Base-by-base conservation (phyloP, 345 rosid species). In the Lepidium aucheri region DNA sequence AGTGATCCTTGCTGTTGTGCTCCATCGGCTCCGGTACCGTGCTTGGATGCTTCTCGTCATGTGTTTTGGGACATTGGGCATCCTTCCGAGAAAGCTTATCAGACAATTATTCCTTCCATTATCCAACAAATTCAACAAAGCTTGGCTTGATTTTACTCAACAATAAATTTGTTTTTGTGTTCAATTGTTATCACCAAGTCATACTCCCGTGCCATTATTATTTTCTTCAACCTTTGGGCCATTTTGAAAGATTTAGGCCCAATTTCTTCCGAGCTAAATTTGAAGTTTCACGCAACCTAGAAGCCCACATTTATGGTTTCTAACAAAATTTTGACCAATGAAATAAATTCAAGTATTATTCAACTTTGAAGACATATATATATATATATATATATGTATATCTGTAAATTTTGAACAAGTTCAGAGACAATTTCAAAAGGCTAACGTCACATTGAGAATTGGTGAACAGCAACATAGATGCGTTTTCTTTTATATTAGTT, bases 51-150 rank as follows among this genome's bases (percentile, higher is more conserved):
- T 22, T 65, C 72, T 58, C 65, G 54, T 17, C 6, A 73, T 57
- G 72, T 65, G 53, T 73, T 72, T 72, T 72, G 67, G 76, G 76
- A 72, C 54, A 40, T 49, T 64, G 76, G 7, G 6, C 76, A 72
- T 16, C 76, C 76, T 8, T 4, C 76, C 4, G 57, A 72, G 67
- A 72, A 10, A 50, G 60, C 76, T 47, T 72, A 72, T 32, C 65
- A 66, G 34, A 54, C 44, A 45, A 63, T 71, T n/a, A 17, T 63
- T 41, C 75, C 69, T 63, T 36, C 51, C 0, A 63, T 71, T 39
- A 63, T 71, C 32, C 64, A 71, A 54, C 75, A 63, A 55, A 71
- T 71, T n/a, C 64, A 71, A 55, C 70, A 63, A 39, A 71, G 64
- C 70, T 49, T 63, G 15, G 75, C 53, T 63, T 71, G 50, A 62